Conservation (phyloP, 2,329 filamentous ascomycete species). For the Cordyceps tenuipes region DNA sequence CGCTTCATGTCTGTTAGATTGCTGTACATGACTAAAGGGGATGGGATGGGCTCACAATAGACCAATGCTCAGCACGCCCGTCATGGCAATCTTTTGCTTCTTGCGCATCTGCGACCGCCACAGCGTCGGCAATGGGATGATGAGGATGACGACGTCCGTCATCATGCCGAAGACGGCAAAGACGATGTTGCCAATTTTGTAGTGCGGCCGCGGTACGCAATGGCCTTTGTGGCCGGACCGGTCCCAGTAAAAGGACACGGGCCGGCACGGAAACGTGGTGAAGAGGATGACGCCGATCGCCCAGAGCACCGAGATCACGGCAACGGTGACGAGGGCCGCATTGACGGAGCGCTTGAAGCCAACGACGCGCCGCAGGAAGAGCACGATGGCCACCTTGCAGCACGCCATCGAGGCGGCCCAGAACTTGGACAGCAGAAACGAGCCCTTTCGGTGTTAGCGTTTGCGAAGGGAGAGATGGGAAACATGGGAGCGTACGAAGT, state of each 20-base stretch:
- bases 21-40: background rate
- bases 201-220: background rate
- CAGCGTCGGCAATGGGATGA: conserved; percentile 10
- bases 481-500: background rate
- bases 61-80: conserved; percentile 8
- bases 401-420: conserved; percentile 10
- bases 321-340: background rate
- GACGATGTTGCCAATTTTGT: conserved; percentile 2
- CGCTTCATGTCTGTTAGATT: conserved; percentile 4
- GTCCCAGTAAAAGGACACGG: conserved; percentile 12
- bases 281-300: conserved; percentile 4
- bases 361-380: conserved; percentile 9
- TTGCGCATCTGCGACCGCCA: conserved; percentile 3
- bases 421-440: conserved; percentile 8
- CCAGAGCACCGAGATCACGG: background rate
- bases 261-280: conserved; percentile 8
- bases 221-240: conserved; percentile 2
- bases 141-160: conserved; percentile 2
- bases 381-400: conserved; percentile 10
- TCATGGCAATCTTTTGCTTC: conserved; percentile 9
- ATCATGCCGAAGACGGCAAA: background rate
- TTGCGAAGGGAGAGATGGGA: background rate
- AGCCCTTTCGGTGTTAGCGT: background rate
- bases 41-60: background rate
- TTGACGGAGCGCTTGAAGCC: conserved; percentile 6